Conservation (phyloP, 176 grass and related monocot species). For the Bolboschoenus planiculmis region DNA sequence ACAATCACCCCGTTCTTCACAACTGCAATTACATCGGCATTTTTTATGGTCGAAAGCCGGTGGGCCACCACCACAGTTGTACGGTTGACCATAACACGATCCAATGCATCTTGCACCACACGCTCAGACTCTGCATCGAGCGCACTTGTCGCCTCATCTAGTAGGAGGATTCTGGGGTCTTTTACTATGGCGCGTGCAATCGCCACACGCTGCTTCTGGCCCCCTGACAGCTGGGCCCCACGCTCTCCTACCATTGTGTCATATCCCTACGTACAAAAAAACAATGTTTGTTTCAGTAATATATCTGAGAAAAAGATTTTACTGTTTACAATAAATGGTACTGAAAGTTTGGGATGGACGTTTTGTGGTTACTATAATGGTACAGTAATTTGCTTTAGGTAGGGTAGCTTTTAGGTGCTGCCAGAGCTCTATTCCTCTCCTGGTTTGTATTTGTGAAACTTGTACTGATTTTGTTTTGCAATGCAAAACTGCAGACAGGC, state of each 20-base stretch:
- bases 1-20: conserved; percentile 78
- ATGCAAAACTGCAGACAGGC: neutral
- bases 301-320: neutral
- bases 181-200: conserved; percentile 86
- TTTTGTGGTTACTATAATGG: neutral
- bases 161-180: conserved; percentile 66
- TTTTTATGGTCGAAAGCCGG: conserved; percentile 70
- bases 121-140: conserved; percentile 94
- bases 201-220: conserved; percentile 88
- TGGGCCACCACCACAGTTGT: conserved; percentile 84
- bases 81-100: conserved; percentile 75
- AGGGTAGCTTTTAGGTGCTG: neutral
- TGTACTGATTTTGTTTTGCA: neutral
- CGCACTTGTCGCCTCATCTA: conserved; percentile 98
- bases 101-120: conserved; percentile 80
- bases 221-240: conserved; percentile 75
- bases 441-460: neutral
- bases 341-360: neutral
- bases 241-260: conserved; percentile 88
- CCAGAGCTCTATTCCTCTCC: neutral
- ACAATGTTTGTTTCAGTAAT: neutral
- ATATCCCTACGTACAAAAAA: conserved; percentile 67
- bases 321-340: neutral
- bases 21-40: conserved; percentile 63
- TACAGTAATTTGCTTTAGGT: neutral